Base-by-base conservation (phyloP, 1,284 basidiomycete genomes). In the Phellinidium pouzarii region DNA sequence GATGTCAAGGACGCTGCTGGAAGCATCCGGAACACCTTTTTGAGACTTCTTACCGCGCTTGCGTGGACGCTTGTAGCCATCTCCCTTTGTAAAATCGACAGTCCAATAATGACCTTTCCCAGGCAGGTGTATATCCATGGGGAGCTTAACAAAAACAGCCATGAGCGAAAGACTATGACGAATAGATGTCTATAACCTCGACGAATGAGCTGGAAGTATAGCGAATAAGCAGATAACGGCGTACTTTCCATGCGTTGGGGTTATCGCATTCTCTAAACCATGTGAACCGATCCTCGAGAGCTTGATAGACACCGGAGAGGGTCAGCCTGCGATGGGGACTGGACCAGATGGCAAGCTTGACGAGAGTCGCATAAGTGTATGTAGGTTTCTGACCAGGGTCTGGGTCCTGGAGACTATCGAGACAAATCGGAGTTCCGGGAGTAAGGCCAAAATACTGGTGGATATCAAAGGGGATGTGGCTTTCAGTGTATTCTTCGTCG, bases 131-230 rank as follows among this genome's bases (percentile, higher is more conserved):
- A 84, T 74, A 0, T 82, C 80, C 22, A 83, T 74, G 6, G 71
- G 67, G 3, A 78, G 75, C 50, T 80, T 81, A 53, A 76, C 68
- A 67, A 95, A 96, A 56, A 88, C 84, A 61, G 87, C 82, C 66
- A 93, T 87, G 31, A 95, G 71, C 1, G 88, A 92, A 2, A 96
- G 74, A 58, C 88, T 91, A 67, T 96, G 93, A 19, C 93, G 78
- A 52, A 96, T 91, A 4, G 91, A 94, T 61, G 85, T 85, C 80
- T 91, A 59, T 12, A 29, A 26, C 14, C 11, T 34, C n/a, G 23
- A 26, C 29, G 17, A 19, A 43, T 42, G 37, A 54, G 41, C 34
- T 22, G 44, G 37, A 46, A 50, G 47, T 43, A 47, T 47, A 53
- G 52, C 44, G 50, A 50, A 47, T 11, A 36, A 44, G 43, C 23